phyloP scores from a whole-genome alignment of 352 stramenopile species.

The Hyaloperonospora brassicae region DNA sequence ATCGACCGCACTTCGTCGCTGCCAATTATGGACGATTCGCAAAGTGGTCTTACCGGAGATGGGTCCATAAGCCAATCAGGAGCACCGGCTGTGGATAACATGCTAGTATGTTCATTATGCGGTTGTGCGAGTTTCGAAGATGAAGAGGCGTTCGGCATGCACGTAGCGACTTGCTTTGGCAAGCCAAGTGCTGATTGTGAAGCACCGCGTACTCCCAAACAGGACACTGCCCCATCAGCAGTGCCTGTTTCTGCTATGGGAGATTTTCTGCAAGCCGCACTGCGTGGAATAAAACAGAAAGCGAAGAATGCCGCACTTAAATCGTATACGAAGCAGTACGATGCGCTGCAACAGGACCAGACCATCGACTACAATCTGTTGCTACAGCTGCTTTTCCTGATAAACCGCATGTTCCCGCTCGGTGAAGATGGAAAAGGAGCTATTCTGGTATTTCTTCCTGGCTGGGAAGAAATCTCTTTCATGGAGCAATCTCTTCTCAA shows the following conservation, averaged over 20 bases:
- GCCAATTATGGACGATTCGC: conserved; percentile 22
- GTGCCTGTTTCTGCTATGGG: conserved; percentile 25
- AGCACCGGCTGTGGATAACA: conserved; percentile 10
- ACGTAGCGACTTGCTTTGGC: conserved; percentile 78
- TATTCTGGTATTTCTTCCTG: conserved; percentile 75
- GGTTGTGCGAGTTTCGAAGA: conserved; percentile 51
- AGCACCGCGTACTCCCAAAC: conserved; percentile 4
- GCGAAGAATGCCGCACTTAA: conserved; percentile 37
- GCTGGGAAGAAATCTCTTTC: conserved; percentile 80
- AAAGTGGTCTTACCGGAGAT: conserved; percentile 6
- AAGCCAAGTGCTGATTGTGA: conserved; percentile 23
- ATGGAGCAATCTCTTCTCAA: conserved; percentile 57
- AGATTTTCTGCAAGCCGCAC: conserved; percentile 28
- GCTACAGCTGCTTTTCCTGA: conserved; percentile 49
- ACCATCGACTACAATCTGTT: conserved; percentile 66
- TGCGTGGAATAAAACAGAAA: conserved; percentile 25
- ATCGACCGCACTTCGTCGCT: conserved; percentile 26
- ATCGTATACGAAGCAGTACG: conserved; percentile 54
- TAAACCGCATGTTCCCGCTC: conserved; percentile 53
- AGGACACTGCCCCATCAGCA: conserved; percentile 6
- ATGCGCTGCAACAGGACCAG: conserved; percentile 52
- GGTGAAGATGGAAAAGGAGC: conserved; percentile 48
- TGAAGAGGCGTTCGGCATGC: conserved; percentile 82
- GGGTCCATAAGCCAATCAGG: neutral
- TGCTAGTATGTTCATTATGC: conserved; percentile 81